Percentiles rank a stretch among this genome's conserved stretches.
Evolutionary conservation across 345 rosid genomes (phyloP).

Genomic region (Eucalyptus marginata): DNA sequence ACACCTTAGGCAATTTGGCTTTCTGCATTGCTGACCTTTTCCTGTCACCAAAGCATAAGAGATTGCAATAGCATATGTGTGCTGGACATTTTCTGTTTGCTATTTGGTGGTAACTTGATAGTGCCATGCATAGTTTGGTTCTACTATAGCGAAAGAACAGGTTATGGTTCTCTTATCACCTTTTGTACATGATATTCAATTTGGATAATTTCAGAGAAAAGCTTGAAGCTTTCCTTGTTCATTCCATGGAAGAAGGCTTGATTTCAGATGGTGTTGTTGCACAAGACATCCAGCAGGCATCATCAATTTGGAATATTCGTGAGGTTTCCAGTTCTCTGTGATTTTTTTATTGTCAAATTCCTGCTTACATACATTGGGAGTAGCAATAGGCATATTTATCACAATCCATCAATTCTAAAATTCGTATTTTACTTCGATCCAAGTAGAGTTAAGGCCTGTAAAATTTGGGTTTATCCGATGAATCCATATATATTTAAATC

Average conservation of each 20-base stretch:
- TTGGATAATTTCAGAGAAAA: slow-evolving; percentile 51
- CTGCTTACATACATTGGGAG: background rate
- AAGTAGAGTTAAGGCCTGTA: background rate
- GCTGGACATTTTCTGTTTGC: background rate
- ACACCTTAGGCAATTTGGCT: background rate
- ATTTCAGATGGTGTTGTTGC: slow-evolving; percentile 90
- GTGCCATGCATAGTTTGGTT: background rate
- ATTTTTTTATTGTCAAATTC: background rate
- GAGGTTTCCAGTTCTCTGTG: slow-evolving; percentile 39
- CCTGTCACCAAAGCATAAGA: background rate
- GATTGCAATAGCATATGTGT: background rate
- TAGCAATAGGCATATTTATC: background rate
- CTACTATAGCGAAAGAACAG: background rate
- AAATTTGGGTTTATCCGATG: background rate
- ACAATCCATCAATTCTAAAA: background rate
- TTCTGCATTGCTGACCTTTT: background rate
- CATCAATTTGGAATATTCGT: slow-evolving; percentile 85
- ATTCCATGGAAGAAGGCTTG: slow-evolving; percentile 70
- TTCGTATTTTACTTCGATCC: background rate
- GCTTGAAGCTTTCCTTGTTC: slow-evolving; percentile 79
- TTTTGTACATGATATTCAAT: background rate
- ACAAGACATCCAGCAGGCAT: slow-evolving; percentile 87
- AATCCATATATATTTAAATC: background rate
- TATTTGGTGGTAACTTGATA: background rate
- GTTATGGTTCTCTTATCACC: background rate